Base-by-base conservation (phyloP, 1,284 basidiomycete species). In the Apiotrichum akiyoshidainum region DNA sequence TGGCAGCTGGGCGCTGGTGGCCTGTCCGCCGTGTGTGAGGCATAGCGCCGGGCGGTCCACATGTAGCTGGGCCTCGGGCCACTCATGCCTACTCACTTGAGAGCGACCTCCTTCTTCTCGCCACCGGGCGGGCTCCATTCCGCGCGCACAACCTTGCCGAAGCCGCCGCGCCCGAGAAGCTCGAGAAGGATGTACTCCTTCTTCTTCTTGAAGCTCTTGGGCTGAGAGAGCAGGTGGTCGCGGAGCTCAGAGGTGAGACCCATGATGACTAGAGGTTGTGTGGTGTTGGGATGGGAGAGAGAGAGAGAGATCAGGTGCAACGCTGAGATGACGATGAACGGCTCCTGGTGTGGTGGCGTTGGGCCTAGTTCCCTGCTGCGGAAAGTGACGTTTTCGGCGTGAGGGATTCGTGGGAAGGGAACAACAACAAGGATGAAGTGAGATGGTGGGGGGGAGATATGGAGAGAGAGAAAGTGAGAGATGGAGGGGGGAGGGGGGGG, bases 201-300 rank as follows among this genome's bases (percentile, higher is more conserved):
- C 81, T 92, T 93, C 82, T 92, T 92, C 68, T 78, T 78, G 72
- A 90, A 92, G 57, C 87, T 90, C 0, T 88, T 81, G 1, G 91
- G 91, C 70, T 93, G 90, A 0, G 87, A 84, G 12, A 92, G 82
- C 46, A 93, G 57, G 33, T 69, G 67, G 60, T 78, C 76, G 22
- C 73, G 65, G 47, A 78, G 50, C 31, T 72, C 70, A 11, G 70
- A 70, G n/a, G 65, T 55, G 54, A 72, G 49, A 14, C 70, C 70
- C 70, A 72, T 70, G 19, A 46, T 58, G 46, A 5, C 26, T 14
- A 22, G 48, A 12, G n/a, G 47, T 40, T 4, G 7, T 31, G 35
- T 22, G n/a, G n/a, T 40, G 33, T 52, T 34, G 41, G 16, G 41
- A 8, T 8, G n/a, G 21, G 14, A 49, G 19, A 17, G 34, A 37